Evolutionary conservation across 805 yeast genomes (phyloP).

Genomic region (Suhomyces canberraensis): DNA sequence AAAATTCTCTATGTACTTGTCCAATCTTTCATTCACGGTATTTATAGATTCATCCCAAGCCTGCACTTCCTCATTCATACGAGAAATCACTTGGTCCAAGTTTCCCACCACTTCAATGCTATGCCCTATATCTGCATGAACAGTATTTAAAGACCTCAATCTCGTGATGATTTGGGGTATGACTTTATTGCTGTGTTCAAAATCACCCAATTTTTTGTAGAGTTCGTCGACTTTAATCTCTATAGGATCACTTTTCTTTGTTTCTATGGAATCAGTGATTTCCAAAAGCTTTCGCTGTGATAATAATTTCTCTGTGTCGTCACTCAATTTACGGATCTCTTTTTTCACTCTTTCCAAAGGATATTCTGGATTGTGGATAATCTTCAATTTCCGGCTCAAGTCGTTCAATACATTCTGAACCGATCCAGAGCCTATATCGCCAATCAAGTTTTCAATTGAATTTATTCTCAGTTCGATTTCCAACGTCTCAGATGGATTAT

Average conservation of each 20-base stretch:
- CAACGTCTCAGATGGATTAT: constrained; percentile 11
- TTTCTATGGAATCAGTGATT: constrained; percentile 2
- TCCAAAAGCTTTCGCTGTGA: constrained; percentile 12
- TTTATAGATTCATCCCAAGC: constrained; percentile 29
- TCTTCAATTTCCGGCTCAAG: constrained; percentile 29
- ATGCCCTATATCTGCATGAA: constrained; percentile 32
- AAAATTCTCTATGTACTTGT: constrained; percentile 18
- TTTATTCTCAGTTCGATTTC: constrained; percentile 25
- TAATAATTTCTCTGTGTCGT: constrained; percentile 24
- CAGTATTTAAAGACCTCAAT: constrained; percentile 28
- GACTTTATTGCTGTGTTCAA: constrained; percentile 18
- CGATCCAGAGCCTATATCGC: constrained; percentile 14
- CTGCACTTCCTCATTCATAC: constrained; percentile 23
- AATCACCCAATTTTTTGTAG: constrained; percentile 21
- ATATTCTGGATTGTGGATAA: constrained; percentile 35
- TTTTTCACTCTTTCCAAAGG: constrained; percentile 21
- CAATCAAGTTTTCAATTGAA: constrained; percentile 21
- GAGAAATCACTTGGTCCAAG: constrained; percentile 26
- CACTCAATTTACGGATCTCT: constrained; percentile 21
- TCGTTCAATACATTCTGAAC: constrained; percentile 28
- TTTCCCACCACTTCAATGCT: constrained; percentile 21
- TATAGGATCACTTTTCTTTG: background rate
- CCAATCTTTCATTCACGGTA: constrained; percentile 21
- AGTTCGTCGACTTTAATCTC: constrained; percentile 25
- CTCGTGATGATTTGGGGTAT: constrained; percentile 28